These are phyloP conservation scores for Allium cepa DNA, from an alignment of 106 monocot genomes.

Conservation along the genomic window DNA sequence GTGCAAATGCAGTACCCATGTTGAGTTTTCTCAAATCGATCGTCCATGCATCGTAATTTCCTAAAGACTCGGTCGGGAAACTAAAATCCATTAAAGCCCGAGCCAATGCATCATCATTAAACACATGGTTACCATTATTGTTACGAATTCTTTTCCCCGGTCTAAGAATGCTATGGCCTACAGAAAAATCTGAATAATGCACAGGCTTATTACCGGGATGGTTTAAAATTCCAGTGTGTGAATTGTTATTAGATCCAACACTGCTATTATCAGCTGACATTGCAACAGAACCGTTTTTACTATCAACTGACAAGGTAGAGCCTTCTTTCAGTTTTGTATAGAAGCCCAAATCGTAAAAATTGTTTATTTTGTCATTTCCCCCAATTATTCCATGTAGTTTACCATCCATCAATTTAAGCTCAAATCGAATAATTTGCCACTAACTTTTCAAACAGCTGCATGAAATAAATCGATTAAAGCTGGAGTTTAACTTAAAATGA, in stretches of 20 bases:
- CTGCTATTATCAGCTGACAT: constrained; percentile 15
- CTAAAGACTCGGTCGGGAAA: constrained; percentile 15
- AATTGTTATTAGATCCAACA: constrained; percentile 15
- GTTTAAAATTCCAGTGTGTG: constrained; percentile 19
- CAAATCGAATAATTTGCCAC: neutral
- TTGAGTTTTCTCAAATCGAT: constrained; percentile 25
- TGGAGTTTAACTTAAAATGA: too few relatives aligned
- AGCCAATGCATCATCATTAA: constrained; percentile 18
- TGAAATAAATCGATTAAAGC: too few relatives aligned
- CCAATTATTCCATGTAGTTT: constrained; percentile 24
- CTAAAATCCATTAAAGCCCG: constrained; percentile 23
- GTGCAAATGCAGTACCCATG: constrained; percentile 33
- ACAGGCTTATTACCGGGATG: constrained; percentile 13
- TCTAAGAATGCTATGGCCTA: constrained; percentile 22
- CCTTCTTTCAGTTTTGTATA: constrained; percentile 30
- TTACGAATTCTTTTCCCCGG: neutral
- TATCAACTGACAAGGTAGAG: constrained; percentile 19
- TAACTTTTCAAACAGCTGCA: too few relatives aligned
- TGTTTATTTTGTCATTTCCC: constrained; percentile 5
- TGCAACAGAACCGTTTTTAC: constrained; percentile 3
- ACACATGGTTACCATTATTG: neutral
- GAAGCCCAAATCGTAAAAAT: constrained; percentile 20
- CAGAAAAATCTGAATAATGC: constrained; percentile 14
- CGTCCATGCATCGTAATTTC: constrained; percentile 35
- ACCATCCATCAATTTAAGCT: constrained; percentile 19